Base-by-base conservation (phyloP, 495 filamentous ascomycete species). In the Apiosordaria backusii region DNA sequence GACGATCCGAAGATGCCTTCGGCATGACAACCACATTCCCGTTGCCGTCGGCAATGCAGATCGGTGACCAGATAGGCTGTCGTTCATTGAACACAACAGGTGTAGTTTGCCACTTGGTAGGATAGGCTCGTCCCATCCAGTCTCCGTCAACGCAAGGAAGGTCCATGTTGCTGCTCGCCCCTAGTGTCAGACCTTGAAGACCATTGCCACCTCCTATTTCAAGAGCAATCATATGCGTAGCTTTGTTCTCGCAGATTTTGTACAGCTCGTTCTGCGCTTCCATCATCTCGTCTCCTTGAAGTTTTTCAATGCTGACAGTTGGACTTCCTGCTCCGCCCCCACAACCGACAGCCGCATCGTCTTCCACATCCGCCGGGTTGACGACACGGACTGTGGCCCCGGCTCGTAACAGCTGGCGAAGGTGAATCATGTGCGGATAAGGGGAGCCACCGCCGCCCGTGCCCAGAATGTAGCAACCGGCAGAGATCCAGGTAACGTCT, bases 401-500 rank as follows among this genome's bases (percentile, higher is more conserved):
- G 19, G 73, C 70, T 4, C 79, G 78, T 0, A 85, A 72, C 45
- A 83, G 79, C n/a, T 80, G 72, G 0, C 79, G 74, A 13, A 84
- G 76, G 10, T 71, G 75, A 18, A 82, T 72, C 74, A 78, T 79
- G 19, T 77, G 71, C 5, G 79, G 69, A 59, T 83, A 83, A 10
- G 83, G 83, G 10, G 76, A 81, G 4, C 83, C 83, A 15, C 87
- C 86, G 0, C 86, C 86, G 7, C 85, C 87, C 0, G 83, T 85
- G 4, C 86, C 87, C 16, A 89, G 82, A 63, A 89, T 82, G 65
- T 86, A 85, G 68, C 85, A 85, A 1, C 87, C 87, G 23, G 79
- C 81, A 1, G 83, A 76, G 22, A 89, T 84, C 76, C 83, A 89
- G 15, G 72, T 52, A 4, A 88, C 77, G 72, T 89, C 87, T 0